Conservation (phyloP, 1,139 yeast genomes). For the Candida mesenterica region DNA sequence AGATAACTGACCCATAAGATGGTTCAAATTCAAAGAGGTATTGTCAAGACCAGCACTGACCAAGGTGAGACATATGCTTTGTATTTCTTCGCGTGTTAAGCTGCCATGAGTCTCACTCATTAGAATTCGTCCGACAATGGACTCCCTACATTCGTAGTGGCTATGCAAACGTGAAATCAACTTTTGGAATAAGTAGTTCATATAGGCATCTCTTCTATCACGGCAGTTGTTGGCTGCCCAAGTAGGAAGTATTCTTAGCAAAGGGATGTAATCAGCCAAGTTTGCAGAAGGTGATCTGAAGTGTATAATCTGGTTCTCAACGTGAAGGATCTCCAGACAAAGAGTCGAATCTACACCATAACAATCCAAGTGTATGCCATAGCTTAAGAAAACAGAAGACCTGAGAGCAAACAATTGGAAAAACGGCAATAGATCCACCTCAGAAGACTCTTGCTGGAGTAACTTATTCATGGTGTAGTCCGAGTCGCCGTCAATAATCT, state of each 20-base stretch:
- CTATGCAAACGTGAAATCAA: slow-evolving; percentile 5
- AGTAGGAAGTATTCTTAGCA: slow-evolving; percentile 36
- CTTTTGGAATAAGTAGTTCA: slow-evolving; percentile 24
- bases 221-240: slow-evolving; percentile 31
- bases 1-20: slow-evolving; percentile 61
- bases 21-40: slow-evolving; percentile 61
- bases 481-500: slow-evolving; percentile 46
- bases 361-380: slow-evolving; percentile 55
- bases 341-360: slow-evolving; percentile 37
- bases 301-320: slow-evolving; percentile 63
- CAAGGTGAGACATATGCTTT: slow-evolving; percentile 69
- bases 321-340: slow-evolving; percentile 54
- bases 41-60: slow-evolving; percentile 81
- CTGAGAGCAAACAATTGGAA: slow-evolving; percentile 57
- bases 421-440: slow-evolving; percentile 38
- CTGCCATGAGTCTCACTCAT: slow-evolving; percentile 7
- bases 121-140: slow-evolving; percentile 45
- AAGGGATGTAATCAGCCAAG: slow-evolving; percentile 60
- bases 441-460: slow-evolving; percentile 9
- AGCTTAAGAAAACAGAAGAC: slow-evolving; percentile 57
- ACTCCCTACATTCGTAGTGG: slow-evolving; percentile 19
- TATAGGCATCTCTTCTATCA: slow-evolving; percentile 52
- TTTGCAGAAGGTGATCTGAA: slow-evolving; percentile 65
- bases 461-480: slow-evolving; percentile 29
- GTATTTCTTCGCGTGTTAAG: slow-evolving; percentile 44